These are phyloP conservation scores for Termitomyces sp. DNA, from an alignment of 768 basidiomycete species.

Conservation along the genomic window DNA sequence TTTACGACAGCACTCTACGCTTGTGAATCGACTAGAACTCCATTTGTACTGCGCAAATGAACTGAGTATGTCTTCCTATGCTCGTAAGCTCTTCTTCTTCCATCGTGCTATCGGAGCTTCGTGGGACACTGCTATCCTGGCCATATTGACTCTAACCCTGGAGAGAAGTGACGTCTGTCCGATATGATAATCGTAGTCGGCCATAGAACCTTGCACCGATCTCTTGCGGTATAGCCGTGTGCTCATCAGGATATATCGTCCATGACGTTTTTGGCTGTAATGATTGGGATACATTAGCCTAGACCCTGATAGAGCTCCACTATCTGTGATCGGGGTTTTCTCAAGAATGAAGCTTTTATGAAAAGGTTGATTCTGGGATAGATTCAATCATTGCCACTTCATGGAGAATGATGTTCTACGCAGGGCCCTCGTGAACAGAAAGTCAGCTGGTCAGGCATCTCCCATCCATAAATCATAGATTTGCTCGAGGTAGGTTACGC, in stretches of 20 bases:
- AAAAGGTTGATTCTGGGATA: not conserved
- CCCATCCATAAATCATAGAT: not conserved
- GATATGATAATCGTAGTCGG: not conserved
- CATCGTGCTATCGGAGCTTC: not conserved
- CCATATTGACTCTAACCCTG: not conserved
- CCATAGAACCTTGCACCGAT: not conserved
- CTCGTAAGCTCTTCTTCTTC: not conserved
- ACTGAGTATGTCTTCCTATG: not conserved
- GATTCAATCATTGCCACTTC: not conserved
- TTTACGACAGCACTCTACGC: not conserved
- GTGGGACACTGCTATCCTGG: not conserved
- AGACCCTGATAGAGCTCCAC: not conserved
- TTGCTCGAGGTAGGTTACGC: not conserved
- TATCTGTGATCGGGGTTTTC: not conserved
- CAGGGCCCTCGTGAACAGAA: not conserved
- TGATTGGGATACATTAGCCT: not conserved
- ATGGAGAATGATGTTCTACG: not conserved
- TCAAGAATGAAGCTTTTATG: not conserved
- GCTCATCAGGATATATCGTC: not conserved
- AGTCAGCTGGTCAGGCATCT: not conserved
- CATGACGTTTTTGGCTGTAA: not conserved
- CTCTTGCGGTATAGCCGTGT: not conserved
- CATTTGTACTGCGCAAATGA: not conserved
- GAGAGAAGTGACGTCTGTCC: not conserved
- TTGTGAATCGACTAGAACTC: not conserved